Conservation (phyloP, 2,329 filamentous ascomycete genomes). For the Fonsecaea erecta region DNA sequence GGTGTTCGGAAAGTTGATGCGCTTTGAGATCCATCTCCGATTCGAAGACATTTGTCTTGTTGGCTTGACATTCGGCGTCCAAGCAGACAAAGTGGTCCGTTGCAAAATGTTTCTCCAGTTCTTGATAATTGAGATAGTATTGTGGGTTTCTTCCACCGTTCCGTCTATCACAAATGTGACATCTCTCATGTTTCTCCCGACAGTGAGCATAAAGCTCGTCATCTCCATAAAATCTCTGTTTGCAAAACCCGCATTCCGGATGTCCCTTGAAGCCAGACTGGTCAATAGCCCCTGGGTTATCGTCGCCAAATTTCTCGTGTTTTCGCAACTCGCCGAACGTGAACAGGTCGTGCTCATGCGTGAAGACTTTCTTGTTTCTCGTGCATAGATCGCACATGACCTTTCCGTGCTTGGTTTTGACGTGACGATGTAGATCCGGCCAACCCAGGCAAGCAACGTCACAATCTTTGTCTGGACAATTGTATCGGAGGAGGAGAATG, state of each 20-base stretch:
- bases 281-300: conserved; percentile 83
- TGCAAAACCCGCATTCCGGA: conserved; percentile 91
- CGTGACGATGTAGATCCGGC: conserved; percentile 80
- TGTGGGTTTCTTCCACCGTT: conserved; percentile 71
- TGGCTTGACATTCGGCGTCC: conserved; percentile 87
- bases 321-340: conserved; percentile 76
- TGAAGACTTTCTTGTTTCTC: conserved; percentile 96
- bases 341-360: conserved; percentile 95
- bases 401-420: conserved; percentile 79
- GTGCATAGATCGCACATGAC: conserved; percentile 79
- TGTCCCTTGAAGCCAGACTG: conserved; percentile 97
- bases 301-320: conserved; percentile 89
- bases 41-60: conserved; percentile 97
- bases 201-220: conserved; percentile 95
- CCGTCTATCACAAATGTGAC: conserved; percentile 85
- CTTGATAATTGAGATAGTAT: conserved; percentile 88
- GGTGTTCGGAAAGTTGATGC: conserved; percentile 85
- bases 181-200: conserved; percentile 89
- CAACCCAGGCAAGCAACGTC: conserved; percentile 83
- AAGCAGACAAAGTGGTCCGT: conserved; percentile 84
- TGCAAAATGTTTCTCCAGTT: conserved; percentile 83
- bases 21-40: conserved; percentile 94
- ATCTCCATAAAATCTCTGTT: conserved; percentile 89
- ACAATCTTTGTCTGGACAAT: conserved; percentile 84
- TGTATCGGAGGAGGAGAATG: conserved; percentile 84